Conservation (phyloP, 106 monocot species). For the Allium fistulosum region DNA sequence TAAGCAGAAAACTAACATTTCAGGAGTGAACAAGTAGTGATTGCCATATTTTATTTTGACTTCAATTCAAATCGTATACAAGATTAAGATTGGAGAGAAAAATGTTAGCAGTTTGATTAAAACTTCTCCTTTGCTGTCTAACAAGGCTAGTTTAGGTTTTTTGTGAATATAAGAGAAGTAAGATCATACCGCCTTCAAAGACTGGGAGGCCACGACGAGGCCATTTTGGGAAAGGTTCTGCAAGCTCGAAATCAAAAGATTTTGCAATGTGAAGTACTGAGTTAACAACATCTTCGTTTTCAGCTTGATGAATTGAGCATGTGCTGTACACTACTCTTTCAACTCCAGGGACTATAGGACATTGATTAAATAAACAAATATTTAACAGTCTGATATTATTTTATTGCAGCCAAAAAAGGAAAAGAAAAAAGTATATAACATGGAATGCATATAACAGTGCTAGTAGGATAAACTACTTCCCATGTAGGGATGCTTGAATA, state of each 20-base stretch:
- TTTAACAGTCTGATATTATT: too few relatives aligned
- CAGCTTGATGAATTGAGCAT: conserved; percentile 75
- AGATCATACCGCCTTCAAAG: conserved; percentile 67
- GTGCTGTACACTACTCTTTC: conserved; percentile 93
- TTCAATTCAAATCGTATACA: too few relatives aligned
- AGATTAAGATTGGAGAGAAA: too few relatives aligned
- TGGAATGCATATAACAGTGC: too few relatives aligned
- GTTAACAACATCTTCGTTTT: conserved; percentile 84
- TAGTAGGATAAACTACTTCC: neutral
- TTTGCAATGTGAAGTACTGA: conserved; percentile 71
- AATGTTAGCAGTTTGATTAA: too few relatives aligned
- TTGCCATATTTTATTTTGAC: too few relatives aligned
- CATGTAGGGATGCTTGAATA: neutral
- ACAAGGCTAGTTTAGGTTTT: too few relatives aligned
- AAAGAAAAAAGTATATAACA: too few relatives aligned
- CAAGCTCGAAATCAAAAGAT: conserved; percentile 61
- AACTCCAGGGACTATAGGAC: conserved; percentile 63
- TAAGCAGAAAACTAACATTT: too few relatives aligned
- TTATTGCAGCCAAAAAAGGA: too few relatives aligned
- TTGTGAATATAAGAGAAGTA: neutral
- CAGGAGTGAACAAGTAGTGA: too few relatives aligned
- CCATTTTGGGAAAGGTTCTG: conserved; percentile 77
- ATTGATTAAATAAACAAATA: neutral
- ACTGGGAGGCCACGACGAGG: conserved; percentile 81
- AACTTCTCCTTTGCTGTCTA: too few relatives aligned